These are phyloP conservation scores for Acer yangbiense DNA, from an alignment of 345 rosid genomes.

Conservation along the genomic window DNA sequence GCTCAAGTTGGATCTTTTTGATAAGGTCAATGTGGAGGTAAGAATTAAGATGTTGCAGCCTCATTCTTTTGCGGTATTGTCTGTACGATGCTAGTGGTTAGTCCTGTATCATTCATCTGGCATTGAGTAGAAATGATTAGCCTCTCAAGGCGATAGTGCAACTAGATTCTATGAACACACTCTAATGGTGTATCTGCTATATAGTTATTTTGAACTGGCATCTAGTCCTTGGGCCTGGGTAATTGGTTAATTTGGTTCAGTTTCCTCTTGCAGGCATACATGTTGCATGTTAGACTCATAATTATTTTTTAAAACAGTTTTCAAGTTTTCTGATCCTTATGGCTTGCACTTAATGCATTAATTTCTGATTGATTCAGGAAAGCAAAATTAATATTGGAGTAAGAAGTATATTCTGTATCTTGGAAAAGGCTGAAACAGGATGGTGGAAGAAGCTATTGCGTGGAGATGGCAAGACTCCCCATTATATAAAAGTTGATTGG, in stretches of 20 bases:
- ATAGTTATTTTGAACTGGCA: slow-evolving; percentile 5
- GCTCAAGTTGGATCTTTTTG: slow-evolving; percentile 75
- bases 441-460: slow-evolving; percentile 81
- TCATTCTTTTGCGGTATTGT: neutral
- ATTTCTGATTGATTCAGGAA: slow-evolving; percentile 39
- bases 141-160: neutral
- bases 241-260: neutral
- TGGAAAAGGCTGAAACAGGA: slow-evolving; percentile 73
- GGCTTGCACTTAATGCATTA: neutral
- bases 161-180: neutral
- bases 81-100: neutral
- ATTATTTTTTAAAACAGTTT: neutral
- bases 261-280: neutral
- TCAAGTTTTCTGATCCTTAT: neutral
- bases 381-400: slow-evolving; percentile 72
- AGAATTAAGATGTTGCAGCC: slow-evolving; percentile 47
- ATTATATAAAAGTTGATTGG: slow-evolving; percentile 87
- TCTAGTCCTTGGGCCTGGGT: neutral
- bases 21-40: slow-evolving; percentile 86
- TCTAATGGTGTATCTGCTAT: neutral
- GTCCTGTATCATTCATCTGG: neutral
- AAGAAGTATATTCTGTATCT: slow-evolving; percentile 68
- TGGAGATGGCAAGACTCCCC: slow-evolving; percentile 66
- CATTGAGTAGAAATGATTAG: neutral
- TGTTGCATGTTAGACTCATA: neutral